phyloP scores from a whole-genome alignment of 768 basidiomycete species.

The Rhodotorula graminis region DNA sequence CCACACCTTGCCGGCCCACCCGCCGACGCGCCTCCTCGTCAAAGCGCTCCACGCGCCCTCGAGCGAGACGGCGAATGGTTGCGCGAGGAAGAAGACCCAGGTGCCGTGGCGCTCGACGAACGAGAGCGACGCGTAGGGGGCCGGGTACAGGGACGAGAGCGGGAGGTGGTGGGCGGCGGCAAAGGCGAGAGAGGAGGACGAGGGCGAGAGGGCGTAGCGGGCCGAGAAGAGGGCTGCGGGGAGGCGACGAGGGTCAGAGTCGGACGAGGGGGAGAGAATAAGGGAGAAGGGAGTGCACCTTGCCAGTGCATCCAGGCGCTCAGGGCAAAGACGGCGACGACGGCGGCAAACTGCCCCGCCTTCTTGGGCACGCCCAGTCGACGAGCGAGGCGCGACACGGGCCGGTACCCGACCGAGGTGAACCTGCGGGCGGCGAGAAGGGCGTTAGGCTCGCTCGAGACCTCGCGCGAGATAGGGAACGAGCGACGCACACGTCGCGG shows the following conservation, averaged over 20 bases:
- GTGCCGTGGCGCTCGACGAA: constrained; percentile 25
- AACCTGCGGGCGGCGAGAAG: no score
- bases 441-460: no score
- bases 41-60: neutral
- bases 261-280: neutral
- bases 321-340: constrained; percentile 13
- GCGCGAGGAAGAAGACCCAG: constrained; percentile 30
- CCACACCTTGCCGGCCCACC: constrained; percentile 7
- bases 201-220: neutral
- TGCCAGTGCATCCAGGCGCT: constrained; percentile 33
- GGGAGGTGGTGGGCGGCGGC: constrained; percentile 2
- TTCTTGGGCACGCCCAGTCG: constrained; percentile 11
- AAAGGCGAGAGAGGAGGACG: neutral
- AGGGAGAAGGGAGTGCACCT: constrained; percentile 3
- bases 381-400: neutral
- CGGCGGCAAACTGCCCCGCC: constrained; percentile 2
- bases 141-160: neutral
- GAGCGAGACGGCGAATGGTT: constrained; percentile 21
- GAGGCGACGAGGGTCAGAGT: neutral
- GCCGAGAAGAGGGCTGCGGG: constrained; percentile 20
- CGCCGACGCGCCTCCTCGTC: constrained; percentile 9
- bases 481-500: constrained; percentile 3
- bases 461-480: no score
- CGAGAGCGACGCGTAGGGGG: constrained; percentile 7
- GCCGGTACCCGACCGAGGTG: constrained; percentile 15